A percentile compares a stretch with the other conserved stretches of the same genome.
These are phyloP conservation scores for Closterium sp. DNA, from an alignment of 139 green algal genomes.

Conservation along the genomic window DNA sequence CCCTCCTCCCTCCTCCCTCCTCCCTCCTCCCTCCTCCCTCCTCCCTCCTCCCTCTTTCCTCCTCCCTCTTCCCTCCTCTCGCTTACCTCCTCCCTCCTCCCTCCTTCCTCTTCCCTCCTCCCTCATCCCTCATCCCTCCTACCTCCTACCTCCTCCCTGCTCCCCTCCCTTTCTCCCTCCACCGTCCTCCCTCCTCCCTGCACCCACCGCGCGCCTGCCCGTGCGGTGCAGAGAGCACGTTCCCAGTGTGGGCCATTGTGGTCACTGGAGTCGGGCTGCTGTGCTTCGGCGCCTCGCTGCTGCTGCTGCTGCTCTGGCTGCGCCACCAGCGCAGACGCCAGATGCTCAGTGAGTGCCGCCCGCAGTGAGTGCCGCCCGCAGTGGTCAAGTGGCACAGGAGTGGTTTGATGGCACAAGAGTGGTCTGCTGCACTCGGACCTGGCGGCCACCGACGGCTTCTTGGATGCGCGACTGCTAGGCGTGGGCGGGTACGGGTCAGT, in stretches of 20 bases:
- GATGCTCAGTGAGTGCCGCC: background rate
- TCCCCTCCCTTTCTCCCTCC: background rate
- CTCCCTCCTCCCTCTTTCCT: no score
- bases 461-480: slow-evolving; percentile 7
- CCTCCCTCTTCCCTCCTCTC: no score
- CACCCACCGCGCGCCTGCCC: background rate
- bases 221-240: background rate
- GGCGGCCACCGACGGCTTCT: slow-evolving; percentile 8
- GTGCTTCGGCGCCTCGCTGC: background rate
- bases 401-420: background rate
- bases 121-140: no score
- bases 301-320: background rate
- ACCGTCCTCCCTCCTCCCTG: background rate
- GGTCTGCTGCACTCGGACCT: no score
- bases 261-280: background rate
- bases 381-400: no score
- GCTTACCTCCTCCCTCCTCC: no score
- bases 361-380: background rate
- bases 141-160: no score
- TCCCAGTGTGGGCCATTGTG: background rate
- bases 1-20: no score
- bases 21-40: no score
- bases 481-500: slow-evolving; percentile 37
- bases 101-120: no score
- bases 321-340: background rate